phyloP scores from a whole-genome alignment of 371 early-diverging fungal species.

The Rhizopus microsporus region DNA sequence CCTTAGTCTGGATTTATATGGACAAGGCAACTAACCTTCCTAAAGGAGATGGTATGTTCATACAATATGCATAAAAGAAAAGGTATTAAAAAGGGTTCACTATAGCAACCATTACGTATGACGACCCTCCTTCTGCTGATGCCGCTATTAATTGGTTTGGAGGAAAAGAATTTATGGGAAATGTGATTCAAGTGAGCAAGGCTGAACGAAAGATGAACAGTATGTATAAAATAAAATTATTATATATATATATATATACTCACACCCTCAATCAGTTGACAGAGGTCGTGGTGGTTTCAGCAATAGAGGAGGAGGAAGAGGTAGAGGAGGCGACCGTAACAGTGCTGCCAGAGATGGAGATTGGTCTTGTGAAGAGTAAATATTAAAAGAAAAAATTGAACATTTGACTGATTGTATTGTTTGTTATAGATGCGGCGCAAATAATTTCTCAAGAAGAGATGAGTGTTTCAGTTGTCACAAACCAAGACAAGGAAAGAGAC shows the following conservation, averaged over 20 bases:
- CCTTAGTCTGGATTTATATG: slow-evolving; percentile 65
- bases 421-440: slow-evolving; percentile 28
- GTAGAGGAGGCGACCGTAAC: slow-evolving; percentile 9
- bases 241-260: not conserved
- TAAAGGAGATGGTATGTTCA: slow-evolving; percentile 67
- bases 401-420: not conserved
- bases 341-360: slow-evolving; percentile 31
- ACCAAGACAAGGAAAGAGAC: slow-evolving; percentile 22
- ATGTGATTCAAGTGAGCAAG: slow-evolving; percentile 62
- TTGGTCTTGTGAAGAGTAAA: slow-evolving; percentile 35
- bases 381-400: not conserved
- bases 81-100: not conserved
- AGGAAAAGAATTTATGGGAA: slow-evolving; percentile 57
- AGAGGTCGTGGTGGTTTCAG: slow-evolving; percentile 18
- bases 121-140: slow-evolving; percentile 69
- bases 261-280: slow-evolving; percentile 4
- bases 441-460: slow-evolving; percentile 36
- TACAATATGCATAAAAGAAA: not conserved
- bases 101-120: slow-evolving; percentile 72
- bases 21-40: slow-evolving; percentile 62
- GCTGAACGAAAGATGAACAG: slow-evolving; percentile 58
- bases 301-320: slow-evolving; percentile 12
- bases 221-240: not conserved
- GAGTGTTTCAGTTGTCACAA: slow-evolving; percentile 33
- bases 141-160: slow-evolving; percentile 76